Base-by-base conservation (phyloP, 345 rosid species). In the Salix koriyanagi region DNA sequence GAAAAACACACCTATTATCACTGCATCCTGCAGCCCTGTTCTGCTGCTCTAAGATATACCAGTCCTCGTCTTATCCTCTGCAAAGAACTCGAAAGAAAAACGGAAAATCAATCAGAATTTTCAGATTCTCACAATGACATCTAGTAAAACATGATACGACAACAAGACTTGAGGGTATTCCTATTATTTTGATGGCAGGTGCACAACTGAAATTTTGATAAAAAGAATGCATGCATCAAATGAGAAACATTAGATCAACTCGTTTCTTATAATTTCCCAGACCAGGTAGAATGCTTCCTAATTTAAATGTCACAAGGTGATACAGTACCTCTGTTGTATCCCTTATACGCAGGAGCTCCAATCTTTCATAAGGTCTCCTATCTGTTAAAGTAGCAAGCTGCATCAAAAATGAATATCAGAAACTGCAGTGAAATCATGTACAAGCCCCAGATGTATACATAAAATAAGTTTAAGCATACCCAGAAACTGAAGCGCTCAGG, bases 401-500 rank as follows among this genome's bases (percentile, higher is more conserved):
- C 75, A 73, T n/a, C 70, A 72, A 71, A 67, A 41, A n/a, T 34
- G 79, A 19, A 75, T 34, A 34, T 77, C 18, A 83, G 36, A 36
- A 72, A 73, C 72, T 65, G 19, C 16, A 41, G 8, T 54, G 15
- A 73, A 73, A 32, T 9, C 58, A 10, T 5, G 50, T 8, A 64
- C 34, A 67, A 34, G 21, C 54, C 41, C 25, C 70, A 71, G 23
- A 19, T 25, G 37, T 30, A 60, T 13, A 25, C 61, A 12, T 28
- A 76, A 46, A 18, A 76, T 74, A 34, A 75, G 69, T 30, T 36
- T 60, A 70, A 69, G 44, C 37, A 58, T 88, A 96, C 99, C 99
- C 99, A 96, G 83, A 93, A 96, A 82, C 99, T 93, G 85, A 96
- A 93, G 75, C 85, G 87, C 81, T 96, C 99, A 0, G 96, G 97